These are phyloP conservation scores for Phytomonas sp. DNA, from an alignment of 208 protist genomes.

Conservation along the genomic window DNA sequence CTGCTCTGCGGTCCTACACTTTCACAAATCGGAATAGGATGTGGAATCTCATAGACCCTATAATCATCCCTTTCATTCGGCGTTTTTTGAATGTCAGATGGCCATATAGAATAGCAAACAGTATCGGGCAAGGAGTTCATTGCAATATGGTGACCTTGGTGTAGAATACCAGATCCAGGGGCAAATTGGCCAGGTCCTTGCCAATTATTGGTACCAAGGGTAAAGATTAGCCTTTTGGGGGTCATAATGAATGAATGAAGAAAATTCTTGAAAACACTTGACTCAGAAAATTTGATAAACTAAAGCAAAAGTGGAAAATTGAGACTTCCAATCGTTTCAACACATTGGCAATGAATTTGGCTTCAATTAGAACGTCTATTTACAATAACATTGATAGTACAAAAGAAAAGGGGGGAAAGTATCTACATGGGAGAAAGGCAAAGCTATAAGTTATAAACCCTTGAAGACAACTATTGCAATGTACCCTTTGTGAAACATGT, in stretches of 20 bases:
- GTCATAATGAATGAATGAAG: conserved; percentile 23
- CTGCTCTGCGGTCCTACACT: conserved; percentile 64
- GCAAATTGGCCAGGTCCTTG: conserved; percentile 61
- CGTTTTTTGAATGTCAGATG: conserved; percentile 55
- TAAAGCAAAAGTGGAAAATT: conserved; percentile 7
- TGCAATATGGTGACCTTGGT: conserved; percentile 59
- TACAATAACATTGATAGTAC: background rate
- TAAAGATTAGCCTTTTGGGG: conserved; percentile 61
- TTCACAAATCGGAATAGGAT: conserved; percentile 73
- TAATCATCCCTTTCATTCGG: conserved; percentile 52
- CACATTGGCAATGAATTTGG: background rate
- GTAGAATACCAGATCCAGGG: conserved; percentile 69
- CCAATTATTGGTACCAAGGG: conserved; percentile 74
- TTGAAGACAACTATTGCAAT: conserved; percentile 94
- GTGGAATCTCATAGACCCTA: conserved; percentile 62
- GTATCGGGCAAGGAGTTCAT: conserved; percentile 41
- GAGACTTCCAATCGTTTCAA: background rate
- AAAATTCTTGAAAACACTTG: conserved; percentile 9
- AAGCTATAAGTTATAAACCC: conserved; percentile 42
- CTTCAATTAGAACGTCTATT: background rate
- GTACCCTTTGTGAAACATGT: conserved; percentile 91
- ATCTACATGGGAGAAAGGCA: conserved; percentile 7
- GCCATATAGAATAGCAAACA: conserved; percentile 69
- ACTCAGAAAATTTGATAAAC: background rate
- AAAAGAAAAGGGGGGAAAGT: conserved; percentile 10